phyloP scores from a whole-genome alignment of 306 rosid species.

The Trifolium dubium region DNA sequence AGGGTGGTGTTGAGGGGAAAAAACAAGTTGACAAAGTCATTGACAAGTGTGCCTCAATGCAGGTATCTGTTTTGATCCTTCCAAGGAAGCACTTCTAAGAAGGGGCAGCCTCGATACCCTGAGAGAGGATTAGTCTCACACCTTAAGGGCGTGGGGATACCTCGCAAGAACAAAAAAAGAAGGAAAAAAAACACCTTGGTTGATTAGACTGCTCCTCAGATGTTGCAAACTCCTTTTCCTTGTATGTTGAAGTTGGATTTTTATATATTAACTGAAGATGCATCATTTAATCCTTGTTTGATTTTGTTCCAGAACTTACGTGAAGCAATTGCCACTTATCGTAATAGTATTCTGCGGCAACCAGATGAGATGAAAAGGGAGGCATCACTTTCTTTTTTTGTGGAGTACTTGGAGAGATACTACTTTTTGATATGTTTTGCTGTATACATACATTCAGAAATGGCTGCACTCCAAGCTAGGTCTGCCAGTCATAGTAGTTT shows the following conservation, averaged over 20 bases:
- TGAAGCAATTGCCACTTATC: constrained; percentile 89
- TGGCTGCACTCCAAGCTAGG: constrained; percentile 59
- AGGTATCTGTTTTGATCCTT: constrained; percentile 53
- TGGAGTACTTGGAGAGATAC: constrained; percentile 96
- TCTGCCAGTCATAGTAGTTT: constrained; percentile 56
- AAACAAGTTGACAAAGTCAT: constrained; percentile 95
- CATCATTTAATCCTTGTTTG: constrained; percentile 41
- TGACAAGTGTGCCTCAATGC: constrained; percentile 93
- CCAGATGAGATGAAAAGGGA: constrained; percentile 97
- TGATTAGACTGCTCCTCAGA: constrained; percentile 28
- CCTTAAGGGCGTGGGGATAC: constrained; percentile 19
- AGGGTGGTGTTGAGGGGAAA: constrained; percentile 98
- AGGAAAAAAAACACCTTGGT: constrained; percentile 22
- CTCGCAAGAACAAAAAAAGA: constrained; percentile 4
- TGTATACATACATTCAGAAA: constrained; percentile 82
- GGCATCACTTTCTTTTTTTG: constrained; percentile 79
- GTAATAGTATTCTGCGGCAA: constrained; percentile 81
- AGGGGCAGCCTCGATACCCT: constrained; percentile 4
- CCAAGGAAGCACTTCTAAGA: constrained; percentile 16
- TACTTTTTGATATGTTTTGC: constrained; percentile 96
- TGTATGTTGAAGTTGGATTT: constrained; percentile 21
- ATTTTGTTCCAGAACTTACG: constrained; percentile 73
- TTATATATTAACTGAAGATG: constrained; percentile 29
- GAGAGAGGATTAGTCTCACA: constrained; percentile 32
- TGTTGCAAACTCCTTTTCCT: constrained; percentile 30